phyloP scores from a whole-genome alignment of 345 rosid species.

The Citrus mangshanensis region DNA sequence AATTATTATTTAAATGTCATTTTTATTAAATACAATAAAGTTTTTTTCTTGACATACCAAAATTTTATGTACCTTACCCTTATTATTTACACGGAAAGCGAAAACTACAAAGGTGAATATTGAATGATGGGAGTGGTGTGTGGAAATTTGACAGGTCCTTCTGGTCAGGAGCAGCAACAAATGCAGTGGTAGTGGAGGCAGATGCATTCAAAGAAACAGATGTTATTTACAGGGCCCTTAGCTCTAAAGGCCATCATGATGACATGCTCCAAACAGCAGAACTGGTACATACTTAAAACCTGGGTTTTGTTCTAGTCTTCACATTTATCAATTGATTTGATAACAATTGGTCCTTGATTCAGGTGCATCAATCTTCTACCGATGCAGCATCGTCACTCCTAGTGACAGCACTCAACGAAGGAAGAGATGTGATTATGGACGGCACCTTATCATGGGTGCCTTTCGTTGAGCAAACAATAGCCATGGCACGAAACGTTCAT shows the following conservation, averaged over 20 bases:
- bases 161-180: constrained; percentile 72
- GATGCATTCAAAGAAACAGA: constrained; percentile 96
- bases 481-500: constrained; percentile 86
- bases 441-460: constrained; percentile 94
- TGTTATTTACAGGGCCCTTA: constrained; percentile 78
- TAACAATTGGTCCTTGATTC: background rate
- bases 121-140: background rate
- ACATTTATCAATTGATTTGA: background rate
- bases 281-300: constrained; percentile 38
- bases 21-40: too few species aligned
- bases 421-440: constrained; percentile 96
- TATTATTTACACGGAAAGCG: too few species aligned
- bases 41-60: too few species aligned
- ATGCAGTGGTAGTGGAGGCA: constrained; percentile 87
- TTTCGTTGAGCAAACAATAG: constrained; percentile 77
- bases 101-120: too few species aligned
- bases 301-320: background rate
- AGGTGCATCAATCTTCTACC: constrained; percentile 92
- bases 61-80: too few species aligned
- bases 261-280: constrained; percentile 92
- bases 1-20: too few species aligned
- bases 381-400: constrained; percentile 85
- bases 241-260: constrained; percentile 65
- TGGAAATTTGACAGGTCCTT: constrained; percentile 50
- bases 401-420: constrained; percentile 91